Evolutionary conservation across 148 eudicot species (phyloP).

Genomic region (Cornus florida): DNA sequence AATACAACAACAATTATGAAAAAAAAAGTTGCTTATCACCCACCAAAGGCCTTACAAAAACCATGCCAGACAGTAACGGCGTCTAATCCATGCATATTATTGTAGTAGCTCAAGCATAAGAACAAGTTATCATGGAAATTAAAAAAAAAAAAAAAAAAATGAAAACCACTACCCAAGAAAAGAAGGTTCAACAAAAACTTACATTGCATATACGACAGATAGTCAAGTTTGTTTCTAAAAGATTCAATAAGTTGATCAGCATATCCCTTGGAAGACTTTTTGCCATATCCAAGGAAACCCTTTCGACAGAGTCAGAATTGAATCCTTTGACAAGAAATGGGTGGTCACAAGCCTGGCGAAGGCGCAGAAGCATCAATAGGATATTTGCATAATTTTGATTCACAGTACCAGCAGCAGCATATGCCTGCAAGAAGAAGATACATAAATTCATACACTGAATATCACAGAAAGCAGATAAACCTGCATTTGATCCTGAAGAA

Average conservation of each 20-base stretch:
- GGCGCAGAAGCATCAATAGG: conserved; percentile 91
- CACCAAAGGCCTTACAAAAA: no score
- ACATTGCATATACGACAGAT: conserved; percentile 74
- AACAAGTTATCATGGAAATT: not conserved
- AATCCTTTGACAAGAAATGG: conserved; percentile 89
- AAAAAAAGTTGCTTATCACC: no score
- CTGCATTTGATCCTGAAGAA: conserved; percentile 2
- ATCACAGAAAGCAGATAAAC: not conserved
- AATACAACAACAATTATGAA: no score
- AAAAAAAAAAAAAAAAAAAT: not conserved
- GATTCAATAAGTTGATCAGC: conserved; percentile 48
- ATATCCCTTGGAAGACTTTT: conserved; percentile 58
- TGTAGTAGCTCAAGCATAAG: not conserved
- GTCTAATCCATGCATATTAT: not conserved
- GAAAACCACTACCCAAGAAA: not conserved
- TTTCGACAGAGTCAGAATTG: conserved; percentile 52
- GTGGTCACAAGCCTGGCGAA: conserved; percentile 99
- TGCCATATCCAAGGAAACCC: conserved; percentile 53
- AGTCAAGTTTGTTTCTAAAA: conserved; percentile 55
- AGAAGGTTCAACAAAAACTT: conserved; percentile 29
- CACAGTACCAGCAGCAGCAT: conserved; percentile 96
- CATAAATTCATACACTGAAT: conserved; percentile 2
- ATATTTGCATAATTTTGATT: conserved; percentile 96
- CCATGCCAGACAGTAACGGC: no score
- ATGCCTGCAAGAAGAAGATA: conserved; percentile 57